A percentile compares a stretch with the other conserved stretches of the same genome.
phyloP scores from a whole-genome alignment of 2,329 filamentous ascomycete species.

The Colletotrichum sublineola region DNA sequence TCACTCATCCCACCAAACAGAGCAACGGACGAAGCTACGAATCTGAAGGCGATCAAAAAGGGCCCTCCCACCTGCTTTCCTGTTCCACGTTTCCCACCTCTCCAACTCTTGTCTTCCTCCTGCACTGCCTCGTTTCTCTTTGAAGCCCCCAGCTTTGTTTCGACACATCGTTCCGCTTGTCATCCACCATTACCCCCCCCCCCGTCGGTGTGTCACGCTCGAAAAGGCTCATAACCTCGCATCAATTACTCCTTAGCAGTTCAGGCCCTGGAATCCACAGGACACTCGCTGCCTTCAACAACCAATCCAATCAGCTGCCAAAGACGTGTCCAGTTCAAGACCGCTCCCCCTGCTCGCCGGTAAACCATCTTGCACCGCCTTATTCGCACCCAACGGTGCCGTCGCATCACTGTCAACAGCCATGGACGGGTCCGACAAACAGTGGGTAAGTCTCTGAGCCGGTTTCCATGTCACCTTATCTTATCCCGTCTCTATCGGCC shows the following conservation, averaged over 20 bases:
- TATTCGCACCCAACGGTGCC: not conserved
- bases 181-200: not conserved
- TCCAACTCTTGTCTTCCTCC: slow-evolving; percentile 20
- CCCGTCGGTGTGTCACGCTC: slow-evolving; percentile 7
- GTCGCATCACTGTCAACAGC: slow-evolving; percentile 7
- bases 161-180: not conserved
- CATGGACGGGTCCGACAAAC: slow-evolving; percentile 56
- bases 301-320: not conserved
- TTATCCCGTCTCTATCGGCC: not conserved
- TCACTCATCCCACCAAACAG: slow-evolving; percentile 34
- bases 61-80: slow-evolving; percentile 31
- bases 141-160: slow-evolving; percentile 9
- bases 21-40: slow-evolving; percentile 20
- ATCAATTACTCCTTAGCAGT: not conserved
- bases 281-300: not conserved
- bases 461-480: slow-evolving; percentile 9
- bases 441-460: slow-evolving; percentile 58
- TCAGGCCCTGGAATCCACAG: not conserved
- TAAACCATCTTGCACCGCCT: not conserved
- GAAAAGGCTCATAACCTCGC: slow-evolving; percentile 1
- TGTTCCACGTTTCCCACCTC: not conserved
- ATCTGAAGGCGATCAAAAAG: slow-evolving; percentile 37
- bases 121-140: slow-evolving; percentile 15
- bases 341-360: not conserved
- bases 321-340: not conserved